Base-by-base conservation (phyloP, 78 protist genomes). In the Dictyostelium brefeldianum region DNA sequence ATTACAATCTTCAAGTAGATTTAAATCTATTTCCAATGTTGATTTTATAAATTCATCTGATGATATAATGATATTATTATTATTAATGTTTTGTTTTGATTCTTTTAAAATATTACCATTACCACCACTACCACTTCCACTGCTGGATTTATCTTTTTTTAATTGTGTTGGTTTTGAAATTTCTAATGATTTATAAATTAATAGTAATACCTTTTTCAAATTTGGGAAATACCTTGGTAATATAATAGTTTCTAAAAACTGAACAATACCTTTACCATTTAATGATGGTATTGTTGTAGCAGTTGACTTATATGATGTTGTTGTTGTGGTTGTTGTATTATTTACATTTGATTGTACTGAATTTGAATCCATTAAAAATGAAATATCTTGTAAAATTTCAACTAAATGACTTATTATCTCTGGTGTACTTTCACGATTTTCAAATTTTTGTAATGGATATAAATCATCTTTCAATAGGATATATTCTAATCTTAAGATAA, bases 351-450 rank as follows among this genome's bases (percentile, higher is more conserved):
- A 0, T 12, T 25, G 22, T 27, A 12, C 27, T 29, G 46, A 27
- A 22, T 17, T 27, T 27, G 73, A 64, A 64, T 64, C 73, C 73
- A 64, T 64, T 64, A 64, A 27, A 64, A 64, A 64, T 27, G 73
- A 64, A 14, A 29, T 41, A 64, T 64, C 73, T 64, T 64, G 73
- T 64, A 64, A 27, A 25, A 64, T 9, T 22, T 9, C 22, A 11
- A 64, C 73, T 14, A 64, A 27, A 64, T 64, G 22, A 11, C 27
- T 41, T 12, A 64, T 27, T 27, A 41, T 25, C 10, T 7, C 14
- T 22, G 22, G 36, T 12, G 15, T 67, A 31, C 20, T 67, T 27
- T 31, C 29, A 67, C 29, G 8, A 4, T 67, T n/a, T 29, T 29
- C 36, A 27, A 29, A 1, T 25, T 4, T 25, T 25, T n/a, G 22